Percentiles rank a stretch among this genome's conserved stretches.
These are phyloP conservation scores for Penicillium sp. DNA, from an alignment of 2,329 filamentous ascomycete genomes.

Conservation along the genomic window DNA sequence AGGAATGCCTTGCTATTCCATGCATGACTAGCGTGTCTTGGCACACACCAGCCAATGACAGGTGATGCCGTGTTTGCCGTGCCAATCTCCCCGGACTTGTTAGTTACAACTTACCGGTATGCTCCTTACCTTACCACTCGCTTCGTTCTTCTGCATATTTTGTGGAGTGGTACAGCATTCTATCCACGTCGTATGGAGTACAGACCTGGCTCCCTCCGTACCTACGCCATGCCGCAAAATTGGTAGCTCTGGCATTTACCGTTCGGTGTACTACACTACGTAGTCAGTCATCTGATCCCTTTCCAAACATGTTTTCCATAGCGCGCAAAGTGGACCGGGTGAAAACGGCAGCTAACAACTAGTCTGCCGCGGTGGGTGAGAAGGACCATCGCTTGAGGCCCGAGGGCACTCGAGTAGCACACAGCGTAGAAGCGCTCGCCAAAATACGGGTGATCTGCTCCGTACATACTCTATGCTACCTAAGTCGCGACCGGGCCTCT, in stretches of 20 bases:
- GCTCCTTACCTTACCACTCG: too few species aligned
- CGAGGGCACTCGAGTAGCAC: too few species aligned
- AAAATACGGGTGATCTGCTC: background rate
- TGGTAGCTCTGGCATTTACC: too few species aligned
- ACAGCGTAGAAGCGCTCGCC: background rate
- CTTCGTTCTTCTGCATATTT: too few species aligned
- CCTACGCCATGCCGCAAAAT: too few species aligned
- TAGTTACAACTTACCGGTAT: background rate
- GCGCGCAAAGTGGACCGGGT: conserved; percentile 4
- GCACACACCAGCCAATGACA: background rate
- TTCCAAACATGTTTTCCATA: background rate
- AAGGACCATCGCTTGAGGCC: too few species aligned
- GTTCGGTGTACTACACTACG: too few species aligned
- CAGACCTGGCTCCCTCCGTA: background rate
- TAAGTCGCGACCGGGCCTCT: background rate
- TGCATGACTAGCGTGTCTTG: conserved; percentile 4
- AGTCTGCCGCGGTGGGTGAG: too few species aligned
- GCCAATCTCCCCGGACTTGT: background rate
- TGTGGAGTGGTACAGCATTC: background rate
- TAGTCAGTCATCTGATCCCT: too few species aligned
- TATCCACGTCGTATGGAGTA: too few species aligned
- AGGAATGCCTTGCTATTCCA: conserved; percentile 5
- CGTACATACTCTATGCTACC: background rate
- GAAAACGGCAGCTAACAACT: conserved; percentile 7
- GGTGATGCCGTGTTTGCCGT: background rate